phyloP scores from a whole-genome alignment of 768 basidiomycete species.

The Mycena rebaudengoi region DNA sequence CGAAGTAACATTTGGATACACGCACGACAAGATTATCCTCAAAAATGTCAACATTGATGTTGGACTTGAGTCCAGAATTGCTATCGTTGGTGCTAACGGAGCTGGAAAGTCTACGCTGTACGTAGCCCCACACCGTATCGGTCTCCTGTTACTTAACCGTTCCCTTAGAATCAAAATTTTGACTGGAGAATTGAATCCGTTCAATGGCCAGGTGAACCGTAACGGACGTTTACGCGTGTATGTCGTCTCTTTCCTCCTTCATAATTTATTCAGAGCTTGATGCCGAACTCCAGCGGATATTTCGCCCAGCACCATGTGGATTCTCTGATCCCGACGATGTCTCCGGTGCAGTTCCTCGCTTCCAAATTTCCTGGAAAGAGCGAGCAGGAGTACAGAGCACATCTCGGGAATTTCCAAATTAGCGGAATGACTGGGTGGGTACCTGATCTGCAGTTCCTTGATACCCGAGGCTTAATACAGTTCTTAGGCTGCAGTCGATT shows the following conservation, averaged over 20 bases:
- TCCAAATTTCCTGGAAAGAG: slow-evolving; percentile 92
- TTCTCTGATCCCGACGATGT: slow-evolving; percentile 81
- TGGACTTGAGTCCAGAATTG: slow-evolving; percentile 93
- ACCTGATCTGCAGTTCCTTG: neutral
- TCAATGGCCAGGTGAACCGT: slow-evolving; percentile 82
- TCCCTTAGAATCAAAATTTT: slow-evolving; percentile 84
- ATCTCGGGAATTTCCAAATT: slow-evolving; percentile 97
- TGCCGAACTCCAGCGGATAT: slow-evolving; percentile 67
- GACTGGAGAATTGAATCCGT: slow-evolving; percentile 81
- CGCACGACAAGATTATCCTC: slow-evolving; percentile 76
- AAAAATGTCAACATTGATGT: slow-evolving; percentile 89
- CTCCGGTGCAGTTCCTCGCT: slow-evolving; percentile 94
- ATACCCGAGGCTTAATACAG: neutral
- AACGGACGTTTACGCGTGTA: slow-evolving; percentile 94
- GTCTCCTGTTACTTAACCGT: neutral
- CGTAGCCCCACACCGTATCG: slow-evolving; percentile 30
- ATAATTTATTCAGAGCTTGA: neutral
- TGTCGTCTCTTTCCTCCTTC: neutral
- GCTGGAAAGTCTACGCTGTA: slow-evolving; percentile 96
- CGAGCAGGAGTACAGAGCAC: slow-evolving; percentile 95
- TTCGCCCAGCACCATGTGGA: slow-evolving; percentile 98
- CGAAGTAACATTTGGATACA: slow-evolving; percentile 91
- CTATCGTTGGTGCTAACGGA: slow-evolving; percentile 94
- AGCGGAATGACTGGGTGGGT: slow-evolving; percentile 90
- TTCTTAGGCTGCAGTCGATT: slow-evolving; percentile 78